Evolutionary conservation across 768 basidiomycete genomes (phyloP).

Genomic region (Astraeus odoratus): DNA sequence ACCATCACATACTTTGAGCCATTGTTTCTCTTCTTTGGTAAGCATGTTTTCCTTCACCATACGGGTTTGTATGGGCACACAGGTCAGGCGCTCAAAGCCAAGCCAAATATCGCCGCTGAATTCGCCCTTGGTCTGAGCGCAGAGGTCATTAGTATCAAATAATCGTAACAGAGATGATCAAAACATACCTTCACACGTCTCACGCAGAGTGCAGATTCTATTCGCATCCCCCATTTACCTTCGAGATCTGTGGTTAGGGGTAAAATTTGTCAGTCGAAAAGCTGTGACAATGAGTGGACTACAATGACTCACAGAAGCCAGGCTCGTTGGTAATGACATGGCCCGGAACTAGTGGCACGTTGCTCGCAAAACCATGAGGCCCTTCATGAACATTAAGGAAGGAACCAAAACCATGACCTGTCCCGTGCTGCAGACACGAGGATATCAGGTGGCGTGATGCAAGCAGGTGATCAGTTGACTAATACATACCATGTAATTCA

Average conservation of each 20-base stretch:
- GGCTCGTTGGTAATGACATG: constrained; percentile 94
- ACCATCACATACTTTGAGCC: constrained; percentile 58
- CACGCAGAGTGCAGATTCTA: constrained; percentile 81
- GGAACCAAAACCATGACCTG: constrained; percentile 85
- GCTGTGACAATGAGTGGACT: constrained; percentile 7
- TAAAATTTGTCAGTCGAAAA: constrained; percentile 10
- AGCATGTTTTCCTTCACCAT: constrained; percentile 85
- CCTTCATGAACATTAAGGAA: constrained; percentile 87
- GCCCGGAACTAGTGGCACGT: constrained; percentile 69
- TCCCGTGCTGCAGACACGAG: constrained; percentile 60
- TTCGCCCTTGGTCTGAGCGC: constrained; percentile 54
- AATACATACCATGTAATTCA: constrained; percentile 64
- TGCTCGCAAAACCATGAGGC: constrained; percentile 68
- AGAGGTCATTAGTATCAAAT: constrained; percentile 3
- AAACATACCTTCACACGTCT: constrained; percentile 43
- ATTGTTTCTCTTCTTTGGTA: constrained; percentile 76
- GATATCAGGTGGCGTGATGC: constrained; percentile 11
- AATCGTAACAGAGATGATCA: constrained; percentile 1
- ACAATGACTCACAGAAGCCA: constrained; percentile 68
- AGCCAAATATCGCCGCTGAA: constrained; percentile 77
- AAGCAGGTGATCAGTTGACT: constrained; percentile 3
- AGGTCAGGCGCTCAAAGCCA: constrained; percentile 86
- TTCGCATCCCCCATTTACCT: constrained; percentile 83
- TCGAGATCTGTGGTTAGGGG: constrained; percentile 48
- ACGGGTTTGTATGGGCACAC: constrained; percentile 88